A percentile compares a stretch with the other conserved stretches of the same genome.
Evolutionary conservation across 345 rosid genomes (phyloP).

Genomic region (Acer yangbiense): DNA sequence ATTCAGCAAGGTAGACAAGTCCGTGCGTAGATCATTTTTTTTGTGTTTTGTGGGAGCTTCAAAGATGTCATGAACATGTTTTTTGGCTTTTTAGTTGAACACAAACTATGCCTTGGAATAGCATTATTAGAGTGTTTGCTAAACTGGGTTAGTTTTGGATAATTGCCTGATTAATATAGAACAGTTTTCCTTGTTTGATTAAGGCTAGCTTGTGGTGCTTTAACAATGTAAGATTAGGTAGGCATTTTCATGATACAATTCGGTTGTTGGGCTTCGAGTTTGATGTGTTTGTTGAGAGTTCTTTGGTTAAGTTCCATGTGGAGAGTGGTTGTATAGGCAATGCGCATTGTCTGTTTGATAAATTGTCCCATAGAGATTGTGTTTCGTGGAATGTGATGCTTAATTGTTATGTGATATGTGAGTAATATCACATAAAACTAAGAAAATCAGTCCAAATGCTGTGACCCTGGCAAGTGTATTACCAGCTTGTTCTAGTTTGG

Average conservation of each 20-base stretch:
- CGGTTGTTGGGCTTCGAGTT: conserved; percentile 47
- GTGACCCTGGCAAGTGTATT: conserved; percentile 68
- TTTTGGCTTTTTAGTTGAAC: conserved; percentile 31
- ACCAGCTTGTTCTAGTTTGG: conserved; percentile 68
- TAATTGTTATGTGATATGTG: conserved; percentile 54
- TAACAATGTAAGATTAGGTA: conserved; percentile 43
- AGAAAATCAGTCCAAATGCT: conserved; percentile 32
- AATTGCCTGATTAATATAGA: conserved; percentile 77
- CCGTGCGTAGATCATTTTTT: too few relatives aligned
- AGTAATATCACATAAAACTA: too few relatives aligned
- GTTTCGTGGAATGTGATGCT: conserved; percentile 94
- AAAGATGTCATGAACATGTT: conserved; percentile 47
- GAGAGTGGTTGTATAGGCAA: conserved; percentile 48
- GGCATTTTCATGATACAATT: conserved; percentile 38
- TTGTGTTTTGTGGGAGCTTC: conserved; percentile 1
- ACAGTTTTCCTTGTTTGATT: conserved; percentile 21
- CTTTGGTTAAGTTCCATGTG: conserved; percentile 60
- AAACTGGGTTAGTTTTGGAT: conserved; percentile 56
- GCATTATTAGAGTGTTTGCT: conserved; percentile 70
- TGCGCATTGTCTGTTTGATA: conserved; percentile 52
- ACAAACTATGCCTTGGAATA: conserved; percentile 66
- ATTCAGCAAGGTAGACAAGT: too few relatives aligned
- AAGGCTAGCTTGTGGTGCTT: too few relatives aligned
- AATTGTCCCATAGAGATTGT: conserved; percentile 54
- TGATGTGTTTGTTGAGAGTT: conserved; percentile 75